Base-by-base conservation (phyloP, 305 asterid species). In the Fraxinus xanthoxyloides region DNA sequence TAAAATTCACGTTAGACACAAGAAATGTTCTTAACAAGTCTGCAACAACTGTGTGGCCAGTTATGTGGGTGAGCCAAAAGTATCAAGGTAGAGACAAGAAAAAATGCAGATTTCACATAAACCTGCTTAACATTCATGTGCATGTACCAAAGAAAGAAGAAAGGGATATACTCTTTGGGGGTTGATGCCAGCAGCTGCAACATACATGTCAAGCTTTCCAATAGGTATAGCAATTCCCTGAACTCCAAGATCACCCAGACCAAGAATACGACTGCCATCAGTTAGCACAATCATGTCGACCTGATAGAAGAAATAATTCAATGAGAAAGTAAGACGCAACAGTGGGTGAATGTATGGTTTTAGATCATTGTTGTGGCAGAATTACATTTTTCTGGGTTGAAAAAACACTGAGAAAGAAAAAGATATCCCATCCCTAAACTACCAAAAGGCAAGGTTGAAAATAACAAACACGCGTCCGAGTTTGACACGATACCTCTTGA, bases 101-200 rank as follows among this genome's bases (percentile, higher is more conserved):
- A 31, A 54, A 15, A 26, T 10, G 77, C 8, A 79, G 46, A 40
- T 67, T 34, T 46, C 17, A 69, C 69, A 69, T 63, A 70, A 38
- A 56, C 67, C 43, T 36, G 35, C 76, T 79, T 56, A 38, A 75
- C 73, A 79, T 75, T 63, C 26, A 63, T 80, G 74, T 63, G 77
- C 26, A 83, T 80, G 54, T 75, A 79, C 46, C 36, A 80, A 75
- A 74, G 75, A 80, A 69, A 86, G 38, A 72, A 78, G 59, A 87
- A 46, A 17, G 31, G 82, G 77, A 87, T 93, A 85, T 92, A 97
- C 99, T 82, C 93, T 90, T 88, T 93, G 97, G 79, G 99, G 99
- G 86, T 96, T 92, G 91, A 97, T 94, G 84, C 99, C 99, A 86
- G 99, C 99, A 87, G 99, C 99, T 43, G 99, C 98, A 77, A 97